phyloP scores from a whole-genome alignment of 768 basidiomycete genomes.

The Filobasidium floriforme region DNA sequence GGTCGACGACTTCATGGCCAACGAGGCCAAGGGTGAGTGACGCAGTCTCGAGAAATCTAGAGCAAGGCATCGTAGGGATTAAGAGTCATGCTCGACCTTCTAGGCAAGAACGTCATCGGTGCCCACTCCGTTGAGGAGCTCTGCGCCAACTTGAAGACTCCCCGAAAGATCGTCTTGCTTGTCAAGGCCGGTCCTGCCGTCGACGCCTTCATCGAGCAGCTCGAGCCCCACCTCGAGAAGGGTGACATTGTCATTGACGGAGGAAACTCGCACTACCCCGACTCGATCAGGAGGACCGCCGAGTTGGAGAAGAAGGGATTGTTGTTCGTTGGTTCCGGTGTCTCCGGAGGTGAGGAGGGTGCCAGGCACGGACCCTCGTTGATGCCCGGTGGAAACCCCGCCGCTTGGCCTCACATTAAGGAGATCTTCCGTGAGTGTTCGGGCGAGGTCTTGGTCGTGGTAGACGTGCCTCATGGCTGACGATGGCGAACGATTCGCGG shows the following conservation, averaged over 20 bases:
- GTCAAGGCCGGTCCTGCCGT: constrained; percentile 97
- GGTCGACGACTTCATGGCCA: constrained; percentile 87
- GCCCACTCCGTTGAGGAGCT: constrained; percentile 91
- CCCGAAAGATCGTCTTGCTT: constrained; percentile 94
- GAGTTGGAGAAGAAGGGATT: constrained; percentile 91
- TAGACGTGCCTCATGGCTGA: neutral
- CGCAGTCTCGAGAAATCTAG: constrained; percentile 13
- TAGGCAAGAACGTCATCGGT: constrained; percentile 91
- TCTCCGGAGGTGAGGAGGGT: constrained; percentile 98
- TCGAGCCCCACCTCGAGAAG: constrained; percentile 78
- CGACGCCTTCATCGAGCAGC: constrained; percentile 84
- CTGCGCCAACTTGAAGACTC: constrained; percentile 79
- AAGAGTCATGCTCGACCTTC: constrained; percentile 15
- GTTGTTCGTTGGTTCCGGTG: constrained; percentile 96
- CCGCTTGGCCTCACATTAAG: constrained; percentile 95
- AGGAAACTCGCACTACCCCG: constrained; percentile 98
- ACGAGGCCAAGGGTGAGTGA: constrained; percentile 88
- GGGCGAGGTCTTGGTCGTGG: too few species aligned
- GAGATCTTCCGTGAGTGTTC: constrained; percentile 68
- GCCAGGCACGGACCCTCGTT: constrained; percentile 90
- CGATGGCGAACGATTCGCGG: neutral
- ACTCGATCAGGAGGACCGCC: constrained; percentile 86
- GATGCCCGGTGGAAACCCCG: constrained; percentile 94
- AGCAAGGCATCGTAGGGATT: constrained; percentile 12
- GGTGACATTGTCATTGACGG: constrained; percentile 99